A percentile compares a stretch with the other conserved stretches of the same genome.
Conservation (phyloP, 2,329 filamentous ascomycete species). For the Seiridium unicorne region DNA sequence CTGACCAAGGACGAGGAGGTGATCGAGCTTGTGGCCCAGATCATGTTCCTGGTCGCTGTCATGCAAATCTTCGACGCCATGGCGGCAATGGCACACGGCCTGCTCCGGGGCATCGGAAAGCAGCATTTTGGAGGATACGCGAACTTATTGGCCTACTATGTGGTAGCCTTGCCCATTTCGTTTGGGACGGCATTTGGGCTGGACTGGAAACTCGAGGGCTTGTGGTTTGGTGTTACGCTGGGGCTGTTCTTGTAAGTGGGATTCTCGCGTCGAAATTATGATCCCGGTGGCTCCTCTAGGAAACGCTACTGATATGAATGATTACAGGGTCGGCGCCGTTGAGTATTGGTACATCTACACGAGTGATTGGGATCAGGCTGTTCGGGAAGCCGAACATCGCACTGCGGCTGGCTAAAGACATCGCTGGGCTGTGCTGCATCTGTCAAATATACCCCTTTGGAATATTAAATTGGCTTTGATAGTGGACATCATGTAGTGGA, state of each 20-base stretch:
- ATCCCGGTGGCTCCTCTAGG: no score
- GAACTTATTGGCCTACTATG: slow-evolving; percentile 84
- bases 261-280: no score
- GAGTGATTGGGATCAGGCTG: slow-evolving; percentile 55
- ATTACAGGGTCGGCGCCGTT: slow-evolving; percentile 38
- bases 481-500: no score
- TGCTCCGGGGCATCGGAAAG: slow-evolving; percentile 82
- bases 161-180: slow-evolving; percentile 79
- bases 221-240: slow-evolving; percentile 78
- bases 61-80: slow-evolving; percentile 90
- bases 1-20: slow-evolving; percentile 76
- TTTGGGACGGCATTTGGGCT: slow-evolving; percentile 76
- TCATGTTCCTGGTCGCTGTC: slow-evolving; percentile 78
- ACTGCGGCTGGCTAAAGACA: slow-evolving; percentile 40
- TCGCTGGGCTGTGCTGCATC: no score
- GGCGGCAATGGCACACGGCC: slow-evolving; percentile 75
- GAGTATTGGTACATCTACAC: slow-evolving; percentile 52
- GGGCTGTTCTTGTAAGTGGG: slow-evolving; percentile 53
- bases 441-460: no score
- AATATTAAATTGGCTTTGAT: no score
- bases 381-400: slow-evolving; percentile 49
- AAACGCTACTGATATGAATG: no score
- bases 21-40: slow-evolving; percentile 62
- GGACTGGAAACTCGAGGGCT: slow-evolving; percentile 72
- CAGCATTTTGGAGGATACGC: slow-evolving; percentile 90